Conservation (phyloP, 345 rosid species). For the Euphorbia pulcherrima region DNA sequence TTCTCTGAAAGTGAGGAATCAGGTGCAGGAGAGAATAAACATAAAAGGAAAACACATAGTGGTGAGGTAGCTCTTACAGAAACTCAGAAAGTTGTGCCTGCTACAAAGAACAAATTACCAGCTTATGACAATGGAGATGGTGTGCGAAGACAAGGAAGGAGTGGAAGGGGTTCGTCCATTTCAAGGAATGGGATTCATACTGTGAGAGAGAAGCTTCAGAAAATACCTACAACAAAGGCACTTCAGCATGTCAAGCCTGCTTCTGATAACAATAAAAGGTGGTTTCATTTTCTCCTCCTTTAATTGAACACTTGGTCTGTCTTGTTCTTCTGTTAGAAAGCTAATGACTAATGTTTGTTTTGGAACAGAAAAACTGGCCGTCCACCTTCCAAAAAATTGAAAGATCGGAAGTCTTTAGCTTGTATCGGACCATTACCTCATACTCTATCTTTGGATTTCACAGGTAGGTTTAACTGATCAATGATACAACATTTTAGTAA, state of each 20-base stretch:
- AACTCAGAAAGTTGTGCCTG: conserved; percentile 53
- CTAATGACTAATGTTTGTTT: conserved; percentile 14
- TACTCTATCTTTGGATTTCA: conserved; percentile 48
- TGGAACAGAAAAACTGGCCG: conserved; percentile 77
- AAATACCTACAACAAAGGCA: conserved; percentile 51
- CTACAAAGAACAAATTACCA: conserved; percentile 52
- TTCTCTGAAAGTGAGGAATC: conserved; percentile 86
- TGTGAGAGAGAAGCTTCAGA: conserved; percentile 57
- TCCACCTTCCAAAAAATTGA: conserved; percentile 75
- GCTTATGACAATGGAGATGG: conserved; percentile 65
- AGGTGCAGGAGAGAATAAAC: conserved; percentile 65
- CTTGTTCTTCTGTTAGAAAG: neutral
- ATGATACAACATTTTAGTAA: neutral
- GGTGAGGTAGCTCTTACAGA: conserved; percentile 44
- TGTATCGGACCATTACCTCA: conserved; percentile 48
- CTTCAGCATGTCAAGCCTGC: conserved; percentile 49
- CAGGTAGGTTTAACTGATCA: conserved; percentile 43
- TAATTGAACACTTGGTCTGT: conserved; percentile 5
- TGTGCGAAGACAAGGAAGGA: conserved; percentile 72
- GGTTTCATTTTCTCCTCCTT: neutral
- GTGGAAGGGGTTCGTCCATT: conserved; percentile 50
- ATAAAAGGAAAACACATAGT: conserved; percentile 53
- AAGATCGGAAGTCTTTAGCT: conserved; percentile 62
- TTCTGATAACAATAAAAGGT: conserved; percentile 82
- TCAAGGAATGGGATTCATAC: conserved; percentile 50